A percentile compares a stretch with the other conserved stretches of the same genome.
phyloP scores from a whole-genome alignment of 164 flowering plant genomes.

The Liquidambar formosana region DNA sequence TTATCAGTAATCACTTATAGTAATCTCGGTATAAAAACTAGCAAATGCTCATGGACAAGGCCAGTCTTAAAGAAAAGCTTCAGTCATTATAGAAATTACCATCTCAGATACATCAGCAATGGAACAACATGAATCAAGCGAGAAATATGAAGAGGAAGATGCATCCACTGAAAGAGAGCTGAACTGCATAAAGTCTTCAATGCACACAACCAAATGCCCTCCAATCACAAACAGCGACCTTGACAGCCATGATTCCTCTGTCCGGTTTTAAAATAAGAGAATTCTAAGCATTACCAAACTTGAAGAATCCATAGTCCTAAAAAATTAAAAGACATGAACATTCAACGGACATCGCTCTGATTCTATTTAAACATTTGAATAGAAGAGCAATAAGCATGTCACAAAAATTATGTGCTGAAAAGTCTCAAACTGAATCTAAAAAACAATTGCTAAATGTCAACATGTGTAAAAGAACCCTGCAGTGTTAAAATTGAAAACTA shows the following conservation, averaged over 20 bases:
- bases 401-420: too few species aligned
- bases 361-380: too few species aligned
- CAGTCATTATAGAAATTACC: conserved; percentile 41
- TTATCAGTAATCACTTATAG: background rate
- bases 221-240: conserved; percentile 66
- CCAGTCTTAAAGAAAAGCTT: background rate
- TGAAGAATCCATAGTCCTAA: background rate
- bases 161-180: conserved; percentile 26
- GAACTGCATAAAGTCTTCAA: conserved; percentile 59
- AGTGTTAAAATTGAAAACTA: too few species aligned
- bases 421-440: too few species aligned
- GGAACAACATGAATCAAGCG: conserved; percentile 59
- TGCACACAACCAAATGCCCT: conserved; percentile 57
- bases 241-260: conserved; percentile 61
- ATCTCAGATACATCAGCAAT: conserved; percentile 53
- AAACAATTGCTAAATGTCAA: too few species aligned
- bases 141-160: conserved; percentile 43
- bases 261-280: conserved; percentile 8
- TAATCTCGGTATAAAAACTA: background rate
- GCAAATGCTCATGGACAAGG: background rate
- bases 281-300: conserved; percentile 1
- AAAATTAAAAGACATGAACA: background rate
- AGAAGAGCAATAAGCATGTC: too few species aligned
- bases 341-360: too few species aligned
- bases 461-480: too few species aligned